Conservation (phyloP, 345 rosid genomes). For the Bruguiera parviflora region DNA sequence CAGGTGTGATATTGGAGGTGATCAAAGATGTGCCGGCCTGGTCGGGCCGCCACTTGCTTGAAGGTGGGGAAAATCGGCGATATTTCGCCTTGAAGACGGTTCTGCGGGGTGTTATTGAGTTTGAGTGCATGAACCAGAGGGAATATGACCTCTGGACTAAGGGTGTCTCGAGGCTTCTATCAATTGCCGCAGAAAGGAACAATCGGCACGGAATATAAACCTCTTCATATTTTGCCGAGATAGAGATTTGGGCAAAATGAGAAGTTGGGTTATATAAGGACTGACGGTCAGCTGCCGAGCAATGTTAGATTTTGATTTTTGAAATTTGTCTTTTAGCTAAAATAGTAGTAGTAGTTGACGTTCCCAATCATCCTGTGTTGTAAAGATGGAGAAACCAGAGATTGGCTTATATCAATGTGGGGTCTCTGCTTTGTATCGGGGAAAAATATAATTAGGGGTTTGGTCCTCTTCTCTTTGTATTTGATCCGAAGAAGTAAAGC, state of each 20-base stretch:
- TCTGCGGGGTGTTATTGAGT: constrained; percentile 2
- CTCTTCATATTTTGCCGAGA: not conserved
- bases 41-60: constrained; percentile 20
- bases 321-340: not conserved
- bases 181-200: constrained; percentile 58
- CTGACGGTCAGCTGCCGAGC: not conserved
- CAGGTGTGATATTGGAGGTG: constrained; percentile 81
- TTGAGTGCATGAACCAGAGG: constrained; percentile 48
- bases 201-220: constrained; percentile 34
- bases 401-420: not conserved
- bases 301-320: not conserved
- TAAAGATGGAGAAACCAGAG: not conserved
- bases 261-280: too few relatives aligned
- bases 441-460: not conserved
- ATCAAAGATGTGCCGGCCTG: constrained; percentile 65
- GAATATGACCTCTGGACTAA: constrained; percentile 93
- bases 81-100: constrained; percentile 20
- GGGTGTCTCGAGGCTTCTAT: constrained; percentile 81
- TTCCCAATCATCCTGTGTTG: not conserved
- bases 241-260: too few relatives aligned
- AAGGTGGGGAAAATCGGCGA: constrained; percentile 15
- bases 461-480: not conserved
- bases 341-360: not conserved
- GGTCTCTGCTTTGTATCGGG: too few relatives aligned
- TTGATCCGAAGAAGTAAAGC: not conserved